These are phyloP conservation scores for Nicotiana tabacum DNA, from an alignment of 257 asterid species.

Conservation along the genomic window DNA sequence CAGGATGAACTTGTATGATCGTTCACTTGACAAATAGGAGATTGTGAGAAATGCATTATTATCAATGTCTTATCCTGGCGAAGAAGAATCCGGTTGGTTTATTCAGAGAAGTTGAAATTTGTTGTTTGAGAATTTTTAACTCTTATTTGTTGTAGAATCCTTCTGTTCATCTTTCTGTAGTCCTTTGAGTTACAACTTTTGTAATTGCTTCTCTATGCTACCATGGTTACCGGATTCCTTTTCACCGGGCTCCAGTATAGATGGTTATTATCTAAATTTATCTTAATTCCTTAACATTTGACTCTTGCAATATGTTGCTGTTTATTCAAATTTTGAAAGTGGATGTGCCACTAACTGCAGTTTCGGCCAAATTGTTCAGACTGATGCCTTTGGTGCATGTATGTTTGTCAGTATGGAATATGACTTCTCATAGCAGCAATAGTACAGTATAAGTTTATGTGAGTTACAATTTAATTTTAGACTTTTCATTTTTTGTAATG, in stretches of 20 bases:
- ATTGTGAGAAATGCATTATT: conserved; percentile 12
- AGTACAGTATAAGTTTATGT: no score
- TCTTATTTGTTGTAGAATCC: background rate
- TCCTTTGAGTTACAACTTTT: conserved; percentile 18
- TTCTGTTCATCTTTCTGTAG: conserved; percentile 17
- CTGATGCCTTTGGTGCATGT: background rate
- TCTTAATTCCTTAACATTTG: background rate
- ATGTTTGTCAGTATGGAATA: background rate
- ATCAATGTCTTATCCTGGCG: conserved; percentile 31
- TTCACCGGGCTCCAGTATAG: conserved; percentile 33
- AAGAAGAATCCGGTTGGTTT: conserved; percentile 50
- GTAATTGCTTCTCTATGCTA: conserved; percentile 29
- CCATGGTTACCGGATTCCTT: conserved; percentile 33
- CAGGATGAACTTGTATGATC: conserved; percentile 49
- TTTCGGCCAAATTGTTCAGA: background rate
- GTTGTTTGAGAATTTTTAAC: conserved; percentile 18
- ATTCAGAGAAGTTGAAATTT: conserved; percentile 21
- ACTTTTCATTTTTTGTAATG: no score
- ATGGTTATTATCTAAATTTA: background rate
- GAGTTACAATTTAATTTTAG: no score
- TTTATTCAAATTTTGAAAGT: background rate
- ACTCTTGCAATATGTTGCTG: background rate
- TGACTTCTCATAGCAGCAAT: background rate
- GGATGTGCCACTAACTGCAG: background rate
- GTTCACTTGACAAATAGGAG: conserved; percentile 18